Conservation (phyloP, 1,139 yeast genomes). For the Lodderomyces parapsilosis region DNA sequence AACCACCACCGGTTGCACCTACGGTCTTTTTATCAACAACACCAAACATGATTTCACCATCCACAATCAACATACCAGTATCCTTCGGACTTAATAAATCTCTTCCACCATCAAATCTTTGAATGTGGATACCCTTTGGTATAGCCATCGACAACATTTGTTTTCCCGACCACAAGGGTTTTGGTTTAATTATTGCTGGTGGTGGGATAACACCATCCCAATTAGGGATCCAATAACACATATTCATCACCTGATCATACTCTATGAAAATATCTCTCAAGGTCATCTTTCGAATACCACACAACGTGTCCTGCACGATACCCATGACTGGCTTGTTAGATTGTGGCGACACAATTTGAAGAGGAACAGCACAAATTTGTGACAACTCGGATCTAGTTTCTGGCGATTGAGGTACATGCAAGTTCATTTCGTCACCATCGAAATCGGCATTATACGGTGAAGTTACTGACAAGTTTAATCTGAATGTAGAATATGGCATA, state of each 20-base stretch:
- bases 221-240: constrained; percentile 95
- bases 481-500: constrained; percentile 97
- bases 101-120: constrained; percentile 87
- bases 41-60: constrained; percentile 95
- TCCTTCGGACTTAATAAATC: constrained; percentile 85
- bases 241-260: constrained; percentile 93
- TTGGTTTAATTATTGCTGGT: constrained; percentile 92
- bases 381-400: constrained; percentile 96
- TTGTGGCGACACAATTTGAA: constrained; percentile 97
- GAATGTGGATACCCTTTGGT: constrained; percentile 93
- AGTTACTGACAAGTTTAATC: constrained; percentile 93
- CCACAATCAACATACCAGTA: constrained; percentile 86
- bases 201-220: constrained; percentile 99
- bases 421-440: constrained; percentile 99
- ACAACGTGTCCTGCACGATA: constrained; percentile 96
- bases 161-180: constrained; percentile 97
- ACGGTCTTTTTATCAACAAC: constrained; percentile 97
- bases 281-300: constrained; percentile 97
- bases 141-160: constrained; percentile 89
- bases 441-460: constrained; percentile 99
- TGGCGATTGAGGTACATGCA: constrained; percentile 98
- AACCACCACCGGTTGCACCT: constrained; percentile 98
- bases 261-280: constrained; percentile 85
- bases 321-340: constrained; percentile 99
- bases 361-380: constrained; percentile 94